Percentiles rank a stretch among this genome's conserved stretches.
Evolutionary conservation across 768 basidiomycete genomes (phyloP).

Genomic region (Boletus reticuloceps): DNA sequence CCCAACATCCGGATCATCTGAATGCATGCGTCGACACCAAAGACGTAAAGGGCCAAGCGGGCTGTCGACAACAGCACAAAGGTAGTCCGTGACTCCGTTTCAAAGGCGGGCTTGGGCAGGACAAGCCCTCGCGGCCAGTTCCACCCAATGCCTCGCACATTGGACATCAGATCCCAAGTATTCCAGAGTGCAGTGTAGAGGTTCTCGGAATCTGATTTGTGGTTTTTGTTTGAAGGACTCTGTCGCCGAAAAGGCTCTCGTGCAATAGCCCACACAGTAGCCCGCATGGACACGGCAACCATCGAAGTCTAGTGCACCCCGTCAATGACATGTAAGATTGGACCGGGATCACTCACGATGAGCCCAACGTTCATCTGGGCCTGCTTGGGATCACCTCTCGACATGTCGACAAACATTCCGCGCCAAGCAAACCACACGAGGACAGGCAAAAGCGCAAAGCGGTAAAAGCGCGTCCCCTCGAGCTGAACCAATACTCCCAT

Average conservation of each 20-base stretch:
- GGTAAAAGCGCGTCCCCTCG: constrained; percentile 38
- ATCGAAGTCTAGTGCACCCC: constrained; percentile 8
- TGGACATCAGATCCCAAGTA: constrained; percentile 23
- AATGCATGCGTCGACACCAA: constrained; percentile 13
- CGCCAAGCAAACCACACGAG: constrained; percentile 44
- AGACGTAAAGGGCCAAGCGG: background rate
- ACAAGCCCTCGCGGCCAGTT: constrained; percentile 20
- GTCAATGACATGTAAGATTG: background rate
- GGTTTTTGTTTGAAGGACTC: background rate
- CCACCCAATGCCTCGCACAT: constrained; percentile 27
- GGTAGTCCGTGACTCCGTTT: constrained; percentile 5
- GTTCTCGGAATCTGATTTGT: background rate
- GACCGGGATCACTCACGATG: constrained; percentile 11
- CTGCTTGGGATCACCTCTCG: constrained; percentile 18
- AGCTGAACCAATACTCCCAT: constrained; percentile 54
- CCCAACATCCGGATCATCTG: constrained; percentile 27
- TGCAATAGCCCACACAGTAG: constrained; percentile 16
- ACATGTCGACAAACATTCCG: constrained; percentile 28
- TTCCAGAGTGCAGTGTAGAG: constrained; percentile 21
- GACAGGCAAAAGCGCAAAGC: constrained; percentile 50
- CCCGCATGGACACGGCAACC: constrained; percentile 4
- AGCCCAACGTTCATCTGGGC: constrained; percentile 11
- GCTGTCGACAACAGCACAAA: constrained; percentile 12
- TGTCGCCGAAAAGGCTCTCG: constrained; percentile 10
- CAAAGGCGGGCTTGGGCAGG: constrained; percentile 6